Percentiles rank a stretch among this genome's conserved stretches.
Conservation (phyloP, 768 basidiomycete genomes). For the Naganishia randhawae region DNA sequence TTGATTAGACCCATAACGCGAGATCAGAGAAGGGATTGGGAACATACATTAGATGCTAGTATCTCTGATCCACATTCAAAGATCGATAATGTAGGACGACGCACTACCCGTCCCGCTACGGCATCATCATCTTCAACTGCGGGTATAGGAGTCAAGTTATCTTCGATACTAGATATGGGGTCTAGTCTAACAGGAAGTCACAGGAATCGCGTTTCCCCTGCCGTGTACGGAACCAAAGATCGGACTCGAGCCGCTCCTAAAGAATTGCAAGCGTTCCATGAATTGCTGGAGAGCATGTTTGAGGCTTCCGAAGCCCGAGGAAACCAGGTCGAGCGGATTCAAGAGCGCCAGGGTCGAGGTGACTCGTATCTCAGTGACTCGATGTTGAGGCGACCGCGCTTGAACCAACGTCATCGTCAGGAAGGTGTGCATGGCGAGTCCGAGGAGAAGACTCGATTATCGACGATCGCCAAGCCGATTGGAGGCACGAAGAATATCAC, state of each 20-base stretch:
- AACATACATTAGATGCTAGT: neutral
- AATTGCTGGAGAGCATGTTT: constrained; percentile 18
- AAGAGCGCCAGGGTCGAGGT: neutral
- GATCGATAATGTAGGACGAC: neutral
- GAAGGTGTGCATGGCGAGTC: neutral
- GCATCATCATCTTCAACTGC: neutral
- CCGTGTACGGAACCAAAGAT: constrained; percentile 7
- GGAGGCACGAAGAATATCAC: constrained; percentile 7
- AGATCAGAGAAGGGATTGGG: constrained; percentile 5
- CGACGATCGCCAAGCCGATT: constrained; percentile 16
- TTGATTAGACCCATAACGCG: neutral
- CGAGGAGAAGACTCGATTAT: neutral
- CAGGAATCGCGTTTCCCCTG: constrained; percentile 1
- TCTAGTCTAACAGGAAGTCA: neutral
- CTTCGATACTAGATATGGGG: constrained; percentile 11
- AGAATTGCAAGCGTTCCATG: constrained; percentile 17
- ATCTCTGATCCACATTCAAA: neutral
- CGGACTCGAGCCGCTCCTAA: constrained; percentile 9
- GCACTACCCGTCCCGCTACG: neutral
- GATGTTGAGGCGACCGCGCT: neutral
- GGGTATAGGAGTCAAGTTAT: constrained; percentile 3
- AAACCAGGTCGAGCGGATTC: neutral
- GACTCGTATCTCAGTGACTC: constrained; percentile 14
- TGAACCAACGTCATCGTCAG: neutral
- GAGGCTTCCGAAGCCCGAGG: constrained; percentile 12